These are phyloP conservation scores for Akebia trifoliata DNA, from an alignment of 164 flowering plant species.

Conservation along the genomic window DNA sequence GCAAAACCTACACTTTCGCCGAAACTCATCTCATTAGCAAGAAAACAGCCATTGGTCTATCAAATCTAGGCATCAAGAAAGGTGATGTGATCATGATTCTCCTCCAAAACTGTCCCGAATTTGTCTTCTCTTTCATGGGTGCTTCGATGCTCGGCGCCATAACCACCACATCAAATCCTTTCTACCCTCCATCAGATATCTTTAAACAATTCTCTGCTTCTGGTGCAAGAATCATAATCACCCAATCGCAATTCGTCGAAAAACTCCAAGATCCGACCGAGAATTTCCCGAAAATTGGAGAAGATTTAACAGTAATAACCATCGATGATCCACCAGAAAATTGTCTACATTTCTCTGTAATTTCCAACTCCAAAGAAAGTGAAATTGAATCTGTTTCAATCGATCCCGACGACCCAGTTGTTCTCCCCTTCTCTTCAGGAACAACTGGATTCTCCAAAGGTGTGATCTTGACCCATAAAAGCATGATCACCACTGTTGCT, in stretches of 20 bases:
- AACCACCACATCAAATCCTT: conserved; percentile 71
- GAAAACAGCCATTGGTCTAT: conserved; percentile 46
- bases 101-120: conserved; percentile 69
- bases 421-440: conserved; percentile 82
- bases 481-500: conserved; percentile 64
- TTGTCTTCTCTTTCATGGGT: conserved; percentile 65
- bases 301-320: conserved; percentile 37
- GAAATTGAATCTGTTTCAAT: conserved; percentile 28
- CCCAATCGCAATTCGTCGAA: conserved; percentile 49
- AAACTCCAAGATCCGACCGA: conserved; percentile 36
- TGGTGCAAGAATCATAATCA: conserved; percentile 43
- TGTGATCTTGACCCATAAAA: conserved; percentile 66
- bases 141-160: conserved; percentile 73
- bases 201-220: conserved; percentile 44
- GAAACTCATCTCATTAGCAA: conserved; percentile 42
- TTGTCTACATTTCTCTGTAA: conserved; percentile 51
- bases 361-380: conserved; percentile 39
- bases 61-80: conserved; percentile 40
- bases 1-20: conserved; percentile 34
- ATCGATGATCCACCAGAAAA: conserved; percentile 50
- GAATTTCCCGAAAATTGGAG: conserved; percentile 16
- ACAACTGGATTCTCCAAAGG: conserved; percentile 86
- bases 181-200: conserved; percentile 56
- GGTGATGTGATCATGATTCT: conserved; percentile 68
- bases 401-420: conserved; percentile 50